These are phyloP conservation scores for Clonostachys rhizophaga DNA, from an alignment of 2,329 filamentous ascomycete genomes.

Conservation along the genomic window DNA sequence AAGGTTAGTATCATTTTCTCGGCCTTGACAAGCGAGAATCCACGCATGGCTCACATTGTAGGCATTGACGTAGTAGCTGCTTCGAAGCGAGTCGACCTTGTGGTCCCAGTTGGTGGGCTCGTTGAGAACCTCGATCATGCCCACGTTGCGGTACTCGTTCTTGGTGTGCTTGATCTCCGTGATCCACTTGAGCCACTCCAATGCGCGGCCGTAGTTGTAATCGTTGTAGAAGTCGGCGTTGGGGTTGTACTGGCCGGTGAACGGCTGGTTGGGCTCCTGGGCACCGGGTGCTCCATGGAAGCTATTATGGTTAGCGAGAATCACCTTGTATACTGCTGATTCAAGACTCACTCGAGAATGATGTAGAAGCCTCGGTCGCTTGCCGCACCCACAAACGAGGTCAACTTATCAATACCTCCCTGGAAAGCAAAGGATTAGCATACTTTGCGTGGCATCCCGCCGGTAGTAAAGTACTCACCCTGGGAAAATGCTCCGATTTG, in stretches of 20 bases:
- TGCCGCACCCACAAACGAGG: conserved; percentile 39
- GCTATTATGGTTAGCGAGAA: background rate
- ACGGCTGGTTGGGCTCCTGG: conserved; percentile 36
- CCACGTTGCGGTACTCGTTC: conserved; percentile 45
- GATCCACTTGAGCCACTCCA: conserved; percentile 52
- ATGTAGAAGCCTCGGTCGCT: conserved; percentile 44
- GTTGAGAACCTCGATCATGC: conserved; percentile 55
- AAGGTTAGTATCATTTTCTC: background rate
- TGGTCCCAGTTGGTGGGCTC: conserved; percentile 41
- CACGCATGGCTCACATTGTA: conserved; percentile 1
- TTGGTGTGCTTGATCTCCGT: conserved; percentile 44
- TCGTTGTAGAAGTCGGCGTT: conserved; percentile 46
- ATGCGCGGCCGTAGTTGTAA: conserved; percentile 50
- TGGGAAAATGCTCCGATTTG: conserved; percentile 43
- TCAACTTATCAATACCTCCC: conserved; percentile 39
- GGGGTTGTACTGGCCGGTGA: conserved; percentile 31
- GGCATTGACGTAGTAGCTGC: conserved; percentile 1
- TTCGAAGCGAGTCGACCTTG: background rate
- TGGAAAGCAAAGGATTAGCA: background rate
- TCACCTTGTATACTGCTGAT: background rate
- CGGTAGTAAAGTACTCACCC: conserved; percentile 3
- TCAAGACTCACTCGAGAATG: conserved; percentile 32
- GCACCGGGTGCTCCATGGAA: conserved; percentile 46
- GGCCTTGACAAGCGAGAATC: background rate
- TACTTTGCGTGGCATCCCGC: background rate